phyloP scores from a whole-genome alignment of 495 filamentous ascomycete genomes.

The Neurospora sp. region DNA sequence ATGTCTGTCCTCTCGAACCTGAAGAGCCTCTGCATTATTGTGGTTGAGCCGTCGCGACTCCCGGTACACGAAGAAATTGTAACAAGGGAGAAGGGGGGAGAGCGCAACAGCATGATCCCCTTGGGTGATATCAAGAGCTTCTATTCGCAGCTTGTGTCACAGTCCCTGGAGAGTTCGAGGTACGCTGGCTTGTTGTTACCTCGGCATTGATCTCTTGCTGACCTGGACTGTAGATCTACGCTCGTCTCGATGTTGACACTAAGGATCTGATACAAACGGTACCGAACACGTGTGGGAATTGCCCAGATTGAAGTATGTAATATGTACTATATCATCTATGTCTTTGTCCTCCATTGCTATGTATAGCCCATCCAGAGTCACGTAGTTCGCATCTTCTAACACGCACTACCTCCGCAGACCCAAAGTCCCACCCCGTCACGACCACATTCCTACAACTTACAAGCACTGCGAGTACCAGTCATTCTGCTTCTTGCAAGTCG shows the following conservation, averaged over 20 bases:
- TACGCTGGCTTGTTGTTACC: not conserved
- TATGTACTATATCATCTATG: not conserved
- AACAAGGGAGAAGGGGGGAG: not conserved
- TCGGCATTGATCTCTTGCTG: not conserved
- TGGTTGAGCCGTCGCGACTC: not conserved
- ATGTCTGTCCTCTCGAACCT: not conserved
- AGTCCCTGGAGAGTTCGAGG: not conserved
- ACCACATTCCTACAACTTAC: not conserved
- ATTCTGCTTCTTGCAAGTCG: constrained; percentile 15
- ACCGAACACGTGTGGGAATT: not conserved
- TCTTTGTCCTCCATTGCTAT: not conserved
- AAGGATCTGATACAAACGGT: not conserved
- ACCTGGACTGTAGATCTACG: not conserved
- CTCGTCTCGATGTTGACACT: not conserved
- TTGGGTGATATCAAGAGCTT: not conserved
- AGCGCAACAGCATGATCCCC: not conserved
- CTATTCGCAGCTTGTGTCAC: not conserved
- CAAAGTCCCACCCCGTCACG: not conserved
- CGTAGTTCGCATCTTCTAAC: not conserved
- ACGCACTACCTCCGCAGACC: not conserved
- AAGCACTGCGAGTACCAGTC: constrained; percentile 21
- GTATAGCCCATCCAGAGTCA: not conserved
- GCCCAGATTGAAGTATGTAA: not conserved
- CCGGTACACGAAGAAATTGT: not conserved
- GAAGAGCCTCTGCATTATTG: not conserved